Conservation (phyloP, 1,284 basidiomycete genomes). For the Wallemia hederae region DNA sequence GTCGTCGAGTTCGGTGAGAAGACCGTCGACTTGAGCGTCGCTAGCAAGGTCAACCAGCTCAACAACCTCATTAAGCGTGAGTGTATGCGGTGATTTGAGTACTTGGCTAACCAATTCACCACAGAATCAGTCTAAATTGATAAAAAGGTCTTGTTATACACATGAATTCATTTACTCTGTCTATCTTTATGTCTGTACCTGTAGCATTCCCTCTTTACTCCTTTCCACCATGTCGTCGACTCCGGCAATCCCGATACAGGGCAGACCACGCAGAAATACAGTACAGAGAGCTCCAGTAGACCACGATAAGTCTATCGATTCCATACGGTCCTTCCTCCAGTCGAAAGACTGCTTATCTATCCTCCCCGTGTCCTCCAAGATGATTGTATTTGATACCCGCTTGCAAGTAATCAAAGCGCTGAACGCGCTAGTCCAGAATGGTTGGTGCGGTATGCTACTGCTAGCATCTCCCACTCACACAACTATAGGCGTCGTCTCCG, state of each 20-base stretch:
- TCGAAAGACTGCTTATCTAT: background rate
- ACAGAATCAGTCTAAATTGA: background rate
- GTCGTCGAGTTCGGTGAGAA: conserved; percentile 95
- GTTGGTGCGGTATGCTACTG: background rate
- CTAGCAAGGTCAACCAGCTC: conserved; percentile 73
- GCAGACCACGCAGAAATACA: background rate
- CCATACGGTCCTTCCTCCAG: background rate
- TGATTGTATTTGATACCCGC: background rate
- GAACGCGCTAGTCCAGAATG: background rate
- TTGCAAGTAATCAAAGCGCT: background rate
- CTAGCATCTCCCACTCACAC: background rate
- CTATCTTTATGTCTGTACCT: no score
- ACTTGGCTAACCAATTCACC: background rate
- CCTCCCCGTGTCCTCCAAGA: background rate
- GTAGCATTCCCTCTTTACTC: no score
- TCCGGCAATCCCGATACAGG: background rate
- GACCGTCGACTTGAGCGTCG: conserved; percentile 81
- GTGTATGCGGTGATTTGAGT: conserved; percentile 6
- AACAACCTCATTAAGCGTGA: conserved; percentile 57
- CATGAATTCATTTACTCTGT: background rate
- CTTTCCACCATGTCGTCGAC: background rate
- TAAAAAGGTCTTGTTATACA: background rate
- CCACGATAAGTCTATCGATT: background rate
- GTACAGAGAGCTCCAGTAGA: background rate
- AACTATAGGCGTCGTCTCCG: conserved; percentile 64